These are phyloP conservation scores for Lichtheimia ramosa DNA, from an alignment of 371 early-diverging fungal genomes.

Conservation along the genomic window DNA sequence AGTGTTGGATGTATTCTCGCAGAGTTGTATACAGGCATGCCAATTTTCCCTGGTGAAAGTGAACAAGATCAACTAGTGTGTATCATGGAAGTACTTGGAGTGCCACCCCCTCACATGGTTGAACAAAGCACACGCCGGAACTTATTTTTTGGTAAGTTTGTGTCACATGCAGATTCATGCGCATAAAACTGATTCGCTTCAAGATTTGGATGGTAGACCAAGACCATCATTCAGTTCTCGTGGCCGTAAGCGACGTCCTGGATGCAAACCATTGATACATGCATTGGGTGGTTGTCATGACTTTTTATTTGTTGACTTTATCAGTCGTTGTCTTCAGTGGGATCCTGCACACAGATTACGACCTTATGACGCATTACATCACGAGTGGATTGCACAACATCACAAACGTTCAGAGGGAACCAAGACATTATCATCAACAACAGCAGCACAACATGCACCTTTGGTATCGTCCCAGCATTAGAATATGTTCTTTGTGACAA, in stretches of 20 bases:
- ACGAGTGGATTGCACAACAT: constrained; percentile 64
- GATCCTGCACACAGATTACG: constrained; percentile 81
- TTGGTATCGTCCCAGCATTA: background rate
- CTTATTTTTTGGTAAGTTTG: constrained; percentile 74
- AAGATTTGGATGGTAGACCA: constrained; percentile 64
- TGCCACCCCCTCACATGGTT: constrained; percentile 73
- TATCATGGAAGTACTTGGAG: constrained; percentile 85
- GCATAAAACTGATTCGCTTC: constrained; percentile 5
- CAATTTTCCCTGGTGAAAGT: constrained; percentile 90
- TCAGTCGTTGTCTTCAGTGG: constrained; percentile 79
- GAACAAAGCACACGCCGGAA: constrained; percentile 72
- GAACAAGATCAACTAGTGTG: constrained; percentile 89
- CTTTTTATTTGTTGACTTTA: constrained; percentile 76
- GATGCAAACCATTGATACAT: constrained; percentile 65
- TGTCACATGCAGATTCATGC: background rate
- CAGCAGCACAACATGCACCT: background rate
- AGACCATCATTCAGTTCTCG: constrained; percentile 73
- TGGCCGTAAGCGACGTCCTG: constrained; percentile 78
- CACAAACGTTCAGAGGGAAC: background rate
- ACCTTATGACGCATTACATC: constrained; percentile 76
- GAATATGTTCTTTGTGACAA: too few relatives aligned
- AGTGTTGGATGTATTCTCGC: constrained; percentile 98
- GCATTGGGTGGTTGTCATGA: constrained; percentile 67
- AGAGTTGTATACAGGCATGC: constrained; percentile 90
- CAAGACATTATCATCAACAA: background rate